phyloP scores from a whole-genome alignment of 164 flowering plant species.

The Sextonia rubra region DNA sequence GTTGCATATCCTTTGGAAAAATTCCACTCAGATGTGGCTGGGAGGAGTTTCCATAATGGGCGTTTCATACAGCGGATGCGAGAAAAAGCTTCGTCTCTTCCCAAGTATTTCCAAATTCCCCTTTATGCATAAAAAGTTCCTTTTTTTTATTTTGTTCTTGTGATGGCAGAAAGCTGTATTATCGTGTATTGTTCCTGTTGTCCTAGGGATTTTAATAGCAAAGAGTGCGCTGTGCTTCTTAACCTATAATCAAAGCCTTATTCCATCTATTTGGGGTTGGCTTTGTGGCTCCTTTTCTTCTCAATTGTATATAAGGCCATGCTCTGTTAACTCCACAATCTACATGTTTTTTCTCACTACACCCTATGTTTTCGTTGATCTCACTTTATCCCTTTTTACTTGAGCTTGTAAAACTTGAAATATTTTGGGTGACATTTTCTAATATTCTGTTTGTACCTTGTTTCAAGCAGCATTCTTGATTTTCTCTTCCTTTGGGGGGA shows the following conservation, averaged over 20 bases:
- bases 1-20: conserved; percentile 85
- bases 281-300: background rate
- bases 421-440: no score
- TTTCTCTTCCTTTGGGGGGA: no score
- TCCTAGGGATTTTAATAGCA: background rate
- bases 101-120: conserved; percentile 45
- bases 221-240: background rate
- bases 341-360: no score
- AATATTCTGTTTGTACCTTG: no score
- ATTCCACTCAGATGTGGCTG: conserved; percentile 80
- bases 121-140: background rate
- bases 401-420: no score
- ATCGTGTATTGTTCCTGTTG: background rate
- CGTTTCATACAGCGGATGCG: conserved; percentile 92
- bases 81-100: conserved; percentile 73
- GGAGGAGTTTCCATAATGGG: conserved; percentile 96
- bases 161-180: background rate
- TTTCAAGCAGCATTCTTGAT: no score
- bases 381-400: no score
- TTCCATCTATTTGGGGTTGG: background rate
- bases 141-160: background rate
- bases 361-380: no score
- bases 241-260: background rate
- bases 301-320: background rate
- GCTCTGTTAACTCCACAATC: no score